Percentiles rank a stretch among this genome's conserved stretches.
Evolutionary conservation across 2,329 filamentous ascomycete species (phyloP).

Genomic region (Trichoderma koningiopsis): DNA sequence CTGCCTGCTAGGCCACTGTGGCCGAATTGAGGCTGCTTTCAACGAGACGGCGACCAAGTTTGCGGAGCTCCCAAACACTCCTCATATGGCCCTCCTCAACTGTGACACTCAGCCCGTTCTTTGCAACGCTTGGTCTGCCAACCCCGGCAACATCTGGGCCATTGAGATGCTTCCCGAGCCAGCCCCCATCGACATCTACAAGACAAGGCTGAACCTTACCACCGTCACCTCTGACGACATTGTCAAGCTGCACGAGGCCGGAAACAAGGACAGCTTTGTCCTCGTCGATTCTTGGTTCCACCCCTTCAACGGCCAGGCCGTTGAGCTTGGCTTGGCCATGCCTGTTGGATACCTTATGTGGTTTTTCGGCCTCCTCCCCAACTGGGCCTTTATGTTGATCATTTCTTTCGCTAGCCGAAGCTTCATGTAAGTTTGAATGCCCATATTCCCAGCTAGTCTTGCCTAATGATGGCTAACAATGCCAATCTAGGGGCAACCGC

Average conservation of each 20-base stretch:
- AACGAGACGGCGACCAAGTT: conserved; percentile 68
- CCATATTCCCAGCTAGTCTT: too few relatives aligned
- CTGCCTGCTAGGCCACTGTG: conserved; percentile 60
- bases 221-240: conserved; percentile 67
- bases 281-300: conserved; percentile 69
- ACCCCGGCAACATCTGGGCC: conserved; percentile 66
- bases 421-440: conserved; percentile 66
- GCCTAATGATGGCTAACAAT: conserved; percentile 32
- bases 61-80: conserved; percentile 60
- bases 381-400: conserved; percentile 78
- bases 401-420: conserved; percentile 72
- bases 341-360: conserved; percentile 70
- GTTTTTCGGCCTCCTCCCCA: conserved; percentile 65
- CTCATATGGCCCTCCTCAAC: conserved; percentile 70
- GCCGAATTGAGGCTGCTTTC: conserved; percentile 63
- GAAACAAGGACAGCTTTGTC: conserved; percentile 50
- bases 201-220: conserved; percentile 69
- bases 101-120: conserved; percentile 75
- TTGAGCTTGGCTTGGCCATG: conserved; percentile 62
- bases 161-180: conserved; percentile 68
- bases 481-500: conserved; percentile 42
- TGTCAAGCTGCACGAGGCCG: conserved; percentile 58
- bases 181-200: conserved; percentile 64
- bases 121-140: conserved; percentile 72
- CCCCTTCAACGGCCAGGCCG: conserved; percentile 70